Evolutionary conservation across 495 filamentous ascomycete genomes (phyloP).

Genomic region (Amniculicola lignicola): DNA sequence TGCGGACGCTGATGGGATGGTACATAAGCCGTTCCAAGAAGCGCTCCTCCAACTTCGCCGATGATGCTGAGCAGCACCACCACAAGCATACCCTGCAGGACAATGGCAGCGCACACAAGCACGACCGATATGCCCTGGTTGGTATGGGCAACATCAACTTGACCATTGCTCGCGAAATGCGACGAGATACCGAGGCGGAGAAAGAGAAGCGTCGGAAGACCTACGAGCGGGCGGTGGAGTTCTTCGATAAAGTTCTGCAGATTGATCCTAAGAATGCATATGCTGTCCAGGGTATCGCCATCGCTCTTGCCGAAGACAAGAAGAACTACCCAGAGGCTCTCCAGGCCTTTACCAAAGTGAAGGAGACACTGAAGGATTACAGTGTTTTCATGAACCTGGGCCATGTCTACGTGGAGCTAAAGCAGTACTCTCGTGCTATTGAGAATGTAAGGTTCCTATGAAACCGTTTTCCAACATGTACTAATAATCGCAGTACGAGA

Average conservation of each 20-base stretch:
- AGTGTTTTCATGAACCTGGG: slow-evolving; percentile 88
- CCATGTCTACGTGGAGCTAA: slow-evolving; percentile 83
- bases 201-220: slow-evolving; percentile 82
- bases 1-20: slow-evolving; percentile 90
- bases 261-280: slow-evolving; percentile 91
- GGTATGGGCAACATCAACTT: slow-evolving; percentile 96
- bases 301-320: slow-evolving; percentile 88
- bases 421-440: slow-evolving; percentile 83
- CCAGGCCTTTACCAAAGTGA: slow-evolving; percentile 80
- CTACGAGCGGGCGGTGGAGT: slow-evolving; percentile 90
- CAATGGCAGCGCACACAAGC: slow-evolving; percentile 75
- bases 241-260: slow-evolving; percentile 95
- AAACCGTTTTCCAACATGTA: not conserved
- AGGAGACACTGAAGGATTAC: slow-evolving; percentile 81
- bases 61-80: slow-evolving; percentile 87
- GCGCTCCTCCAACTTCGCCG: slow-evolving; percentile 70
- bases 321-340: slow-evolving; percentile 78
- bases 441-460: slow-evolving; percentile 59
- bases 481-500: slow-evolving; percentile 64
- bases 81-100: slow-evolving; percentile 90
- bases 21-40: slow-evolving; percentile 79
- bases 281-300: slow-evolving; percentile 91
- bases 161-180: slow-evolving; percentile 86
- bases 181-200: slow-evolving; percentile 79
- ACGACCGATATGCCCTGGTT: slow-evolving; percentile 89